Base-by-base conservation (phyloP, 345 rosid species). In the Populus deltoides region DNA sequence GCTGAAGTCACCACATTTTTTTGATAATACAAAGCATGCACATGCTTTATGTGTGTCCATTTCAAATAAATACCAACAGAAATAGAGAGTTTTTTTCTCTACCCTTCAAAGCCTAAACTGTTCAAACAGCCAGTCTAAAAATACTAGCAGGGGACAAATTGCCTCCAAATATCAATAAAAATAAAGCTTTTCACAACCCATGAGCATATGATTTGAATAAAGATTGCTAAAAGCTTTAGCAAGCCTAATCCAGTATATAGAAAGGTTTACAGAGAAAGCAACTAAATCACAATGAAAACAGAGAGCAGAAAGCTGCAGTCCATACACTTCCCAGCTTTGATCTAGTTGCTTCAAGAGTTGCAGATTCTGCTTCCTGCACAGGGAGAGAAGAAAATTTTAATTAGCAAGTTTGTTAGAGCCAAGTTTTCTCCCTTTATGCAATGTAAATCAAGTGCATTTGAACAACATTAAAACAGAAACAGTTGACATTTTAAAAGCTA, bases 261-360 rank as follows among this genome's bases (percentile, higher is more conserved):
- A 70, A 51, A 78, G 27, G 12, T 68, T 15, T 27, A 27, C 8
- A 12, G 65, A 72, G 36, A 2, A 76, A 71, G 57, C 59, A 71
- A 66, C 41, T 66, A 11, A 43, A 43, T 57, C 9, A 77, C 36
- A 31, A 66, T 33, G 73, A 81, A 13, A 53, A 77, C 75, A 66
- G 69, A 27, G 57, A 63, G 68, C 47, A 71, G 36, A 65, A 81
- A 82, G 80, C 55, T 66, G 45, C 66, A 86, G 79, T 73, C 67
- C 94, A 76, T 92, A 96, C 99, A 88, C 83, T 93, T 89, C 92
- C 97, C 78, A 73, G 82, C 89, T 89, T 96, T 67, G 97, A 92
- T 87, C 91, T 90, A 39, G 92, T 87, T 77, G 97, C 97, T 83
- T 93, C 99, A 81, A 96, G 87, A 43, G 93, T 92, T 77, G 99